Base-by-base conservation (phyloP, 768 basidiomycete genomes). In the Neoboletus brunneissimus region DNA sequence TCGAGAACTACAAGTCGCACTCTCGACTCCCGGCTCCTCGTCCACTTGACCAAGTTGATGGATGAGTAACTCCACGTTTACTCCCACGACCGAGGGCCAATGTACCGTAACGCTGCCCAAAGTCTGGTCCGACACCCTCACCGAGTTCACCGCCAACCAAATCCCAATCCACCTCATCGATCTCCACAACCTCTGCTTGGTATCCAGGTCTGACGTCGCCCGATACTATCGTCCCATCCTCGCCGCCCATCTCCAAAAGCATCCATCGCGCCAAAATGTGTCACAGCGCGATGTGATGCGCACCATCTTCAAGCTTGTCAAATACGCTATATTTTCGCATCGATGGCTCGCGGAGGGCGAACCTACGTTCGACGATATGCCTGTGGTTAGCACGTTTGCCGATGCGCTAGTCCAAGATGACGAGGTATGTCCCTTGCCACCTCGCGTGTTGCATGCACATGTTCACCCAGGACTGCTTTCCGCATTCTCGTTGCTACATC, bases 301-400 rank as follows among this genome's bases (percentile, higher is more conserved):
- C 27, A 27, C 48, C 42, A 32, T 56, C 16, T 56, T 55, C 42
- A 44, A 48, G 43, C 29, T 50, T 23, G 48, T 50, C 43, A 51
- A 48, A 48, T 61, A 63, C 10, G 61, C 61, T 2, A 61, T 61
- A 34, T 54, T 63, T 22, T 61, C 62, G n/a, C 60, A 61, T 31
- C 18, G 57, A 18, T 63, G 60, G 54, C 54, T 56, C 35, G 29
- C 13, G 13, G 55, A 54, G 1, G 59, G 62, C 11, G 59, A 63
- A 18, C 62, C 56, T 18, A 43, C 53, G 7, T 63, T 48, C 47
- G 16, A 48, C 20, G 56, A 61, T 29, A 53, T 61, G 37, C 42
- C 53, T 35, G n/a, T 41, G 32, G 29, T 55, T 40, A 11, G 40
- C 20, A 35, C 29, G 15, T 57, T 55, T 8, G 53, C 53, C 2